Base-by-base conservation (phyloP, 257 asterid genomes). In the Jaltomata sinuosa region DNA sequence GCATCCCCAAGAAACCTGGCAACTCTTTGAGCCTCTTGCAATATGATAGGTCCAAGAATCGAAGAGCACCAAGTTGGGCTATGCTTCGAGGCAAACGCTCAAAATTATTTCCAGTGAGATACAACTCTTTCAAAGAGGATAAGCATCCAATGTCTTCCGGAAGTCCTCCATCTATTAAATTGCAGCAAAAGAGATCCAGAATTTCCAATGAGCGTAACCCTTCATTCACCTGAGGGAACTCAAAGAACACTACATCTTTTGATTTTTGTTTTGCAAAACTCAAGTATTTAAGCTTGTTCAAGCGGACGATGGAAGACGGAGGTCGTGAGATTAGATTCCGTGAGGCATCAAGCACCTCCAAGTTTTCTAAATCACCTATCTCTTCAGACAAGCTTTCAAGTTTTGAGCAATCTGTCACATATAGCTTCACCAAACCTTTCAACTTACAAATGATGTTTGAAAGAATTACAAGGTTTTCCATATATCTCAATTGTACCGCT, bases 201-300 rank as follows among this genome's bases (percentile, higher is more conserved):
- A n/a, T n/a, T n/a, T n/a, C n/a, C n/a, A n/a, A n/a, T n/a, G n/a
- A n/a, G n/a, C n/a, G n/a, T n/a, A n/a, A n/a, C n/a, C n/a, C n/a
- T n/a, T n/a, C n/a, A n/a, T n/a, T n/a, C n/a, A n/a, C n/a, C n/a
- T n/a, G n/a, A n/a, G n/a, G n/a, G n/a, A n/a, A n/a, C n/a, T n/a
- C n/a, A n/a, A n/a, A n/a, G n/a, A n/a, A n/a, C 18, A 12, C 18
- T 14, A 5, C 4, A 54, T 0, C 16, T 57, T 25, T 1, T 0
- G 6, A 1, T n/a, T 9, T 3, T 0, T 55, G 3, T 8, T 21
- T 8, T 1, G 0, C 4, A 21, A 8, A 55, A 21, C 1, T 55
- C 64, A 55, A 55, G 14, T 2, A 7, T n/a, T 53, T 55, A 21
- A 55, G 64, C 29, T 55, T 55, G 64, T 55, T 55, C 64, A 55